Conservation (phyloP, 2,329 filamentous ascomycete genomes). For the Cadophora gregata region DNA sequence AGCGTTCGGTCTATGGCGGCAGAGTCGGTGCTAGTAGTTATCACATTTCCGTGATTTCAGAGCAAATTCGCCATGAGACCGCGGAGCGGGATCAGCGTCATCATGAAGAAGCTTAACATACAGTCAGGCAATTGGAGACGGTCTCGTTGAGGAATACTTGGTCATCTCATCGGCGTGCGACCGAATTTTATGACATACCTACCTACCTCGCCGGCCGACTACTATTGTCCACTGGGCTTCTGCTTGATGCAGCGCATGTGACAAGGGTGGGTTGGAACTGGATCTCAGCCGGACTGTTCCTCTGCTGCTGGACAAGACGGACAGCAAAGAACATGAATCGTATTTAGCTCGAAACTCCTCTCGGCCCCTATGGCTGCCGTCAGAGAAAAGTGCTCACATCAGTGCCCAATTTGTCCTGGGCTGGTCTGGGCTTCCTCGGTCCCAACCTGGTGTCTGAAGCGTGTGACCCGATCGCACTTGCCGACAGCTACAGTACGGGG, state of each 20-base stretch:
- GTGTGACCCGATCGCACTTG: not conserved
- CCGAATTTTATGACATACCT: not conserved
- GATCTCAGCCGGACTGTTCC: not conserved
- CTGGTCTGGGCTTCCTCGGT: not conserved
- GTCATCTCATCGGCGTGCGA: not conserved
- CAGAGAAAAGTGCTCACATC: not conserved
- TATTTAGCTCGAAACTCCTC: not conserved
- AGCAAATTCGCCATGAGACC: not conserved
- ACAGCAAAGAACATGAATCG: not conserved
- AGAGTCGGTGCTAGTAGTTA: not conserved
- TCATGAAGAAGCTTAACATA: constrained; percentile 1
- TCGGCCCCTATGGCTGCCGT: not conserved
- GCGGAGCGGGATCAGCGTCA: not conserved
- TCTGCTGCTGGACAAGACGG: not conserved
- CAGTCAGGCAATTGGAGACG: not conserved
- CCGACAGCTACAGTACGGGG: not conserved
- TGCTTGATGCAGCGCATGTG: not conserved
- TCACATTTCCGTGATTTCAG: not conserved
- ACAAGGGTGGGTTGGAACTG: not conserved
- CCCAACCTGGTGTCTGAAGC: not conserved
- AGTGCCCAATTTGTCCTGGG: not conserved
- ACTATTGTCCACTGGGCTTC: not conserved
- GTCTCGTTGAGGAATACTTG: not conserved
- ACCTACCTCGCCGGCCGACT: not conserved
- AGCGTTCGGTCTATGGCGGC: not conserved